Evolutionary conservation across 176 grass and related monocot species (phyloP), one percentile per base, ranked within the genome.

Genomic region (Eremochloa ophiuroides): DNA sequence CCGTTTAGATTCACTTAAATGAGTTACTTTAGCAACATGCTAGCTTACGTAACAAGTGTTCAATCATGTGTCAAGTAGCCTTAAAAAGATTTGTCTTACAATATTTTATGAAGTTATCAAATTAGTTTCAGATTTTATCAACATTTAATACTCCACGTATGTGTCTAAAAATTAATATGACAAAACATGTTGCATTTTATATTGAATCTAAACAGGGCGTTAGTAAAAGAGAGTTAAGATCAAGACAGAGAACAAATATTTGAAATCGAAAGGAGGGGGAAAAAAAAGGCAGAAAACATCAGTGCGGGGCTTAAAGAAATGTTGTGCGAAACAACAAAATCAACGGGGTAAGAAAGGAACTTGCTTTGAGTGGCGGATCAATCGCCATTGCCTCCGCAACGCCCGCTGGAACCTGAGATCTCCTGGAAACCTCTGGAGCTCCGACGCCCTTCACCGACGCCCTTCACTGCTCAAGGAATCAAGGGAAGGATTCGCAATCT

Each of bases 311-410:
- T 12, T 40, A 10, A 65, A 71, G 40, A 39, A 75, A 74, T 13
- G n/a, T 18, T 23, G 3, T 13, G 1, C 6, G 26, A 25, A 1
- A n/a, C 33, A 74, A 55, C 17, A 23, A 56, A 17, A 25, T 27
- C 25, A 6, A 43, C 31, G n/a, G 2, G 2, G 17, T 10, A 16
- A 26, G 71, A 38, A 27, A 27, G 10, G 41, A 67, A 70, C 77
- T 17, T 89, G 64, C 82, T 46, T 71, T 71, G 42, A 76, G 53
- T 3, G 39, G 28, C 43, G 23, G 43, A 70, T 76, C 82, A 2
- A 71, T 71, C n/a, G 77, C 71, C 87, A 85, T 89, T 27, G 51
- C 41, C 61, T 30, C 59, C n/a, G n/a, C 50, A 6, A 13, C 38
- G n/a, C 67, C 14, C 7, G n/a, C 29, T 18, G 86, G 58, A 83